Evolutionary conservation across 202 grass and related monocot species (phyloP).

Genomic region (Digitaria exilis): DNA sequence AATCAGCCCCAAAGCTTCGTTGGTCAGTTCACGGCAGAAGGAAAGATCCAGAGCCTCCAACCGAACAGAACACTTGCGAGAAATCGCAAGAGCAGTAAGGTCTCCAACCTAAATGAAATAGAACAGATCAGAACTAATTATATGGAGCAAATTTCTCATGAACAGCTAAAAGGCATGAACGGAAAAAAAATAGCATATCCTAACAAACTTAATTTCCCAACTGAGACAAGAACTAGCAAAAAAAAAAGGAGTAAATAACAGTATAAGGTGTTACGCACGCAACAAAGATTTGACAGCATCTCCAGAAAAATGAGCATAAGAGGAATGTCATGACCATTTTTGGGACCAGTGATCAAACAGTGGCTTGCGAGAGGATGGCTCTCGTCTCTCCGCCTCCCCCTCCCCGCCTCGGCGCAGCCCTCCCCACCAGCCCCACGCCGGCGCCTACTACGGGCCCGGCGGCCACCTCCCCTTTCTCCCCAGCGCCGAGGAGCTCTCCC

Average conservation of each 20-base stretch:
- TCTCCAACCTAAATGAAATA: conserved; percentile 61
- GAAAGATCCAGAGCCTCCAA: conserved; percentile 87
- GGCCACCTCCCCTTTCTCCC: no score
- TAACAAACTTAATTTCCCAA: neutral
- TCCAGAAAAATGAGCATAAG: no score
- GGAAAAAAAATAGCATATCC: neutral
- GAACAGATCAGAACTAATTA: neutral
- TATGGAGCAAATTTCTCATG: neutral
- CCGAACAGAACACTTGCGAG: conserved; percentile 47
- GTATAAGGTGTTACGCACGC: neutral
- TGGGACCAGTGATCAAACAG: no score
- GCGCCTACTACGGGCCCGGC: no score
- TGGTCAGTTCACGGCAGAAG: conserved; percentile 78
- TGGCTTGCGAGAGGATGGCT: no score
- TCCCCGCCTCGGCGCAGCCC: no score
- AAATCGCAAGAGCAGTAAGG: conserved; percentile 80
- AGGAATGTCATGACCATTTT: no score
- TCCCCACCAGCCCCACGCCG: no score
- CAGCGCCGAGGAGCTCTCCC: no score
- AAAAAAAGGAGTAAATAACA: neutral
- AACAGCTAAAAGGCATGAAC: conserved; percentile 25
- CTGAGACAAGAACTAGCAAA: neutral
- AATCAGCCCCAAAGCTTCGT: conserved; percentile 87
- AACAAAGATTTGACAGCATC: neutral
- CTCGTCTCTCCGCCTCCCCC: no score